Conservation (phyloP, 2,329 filamentous ascomycete genomes). For the Aspergillus awamori region DNA sequence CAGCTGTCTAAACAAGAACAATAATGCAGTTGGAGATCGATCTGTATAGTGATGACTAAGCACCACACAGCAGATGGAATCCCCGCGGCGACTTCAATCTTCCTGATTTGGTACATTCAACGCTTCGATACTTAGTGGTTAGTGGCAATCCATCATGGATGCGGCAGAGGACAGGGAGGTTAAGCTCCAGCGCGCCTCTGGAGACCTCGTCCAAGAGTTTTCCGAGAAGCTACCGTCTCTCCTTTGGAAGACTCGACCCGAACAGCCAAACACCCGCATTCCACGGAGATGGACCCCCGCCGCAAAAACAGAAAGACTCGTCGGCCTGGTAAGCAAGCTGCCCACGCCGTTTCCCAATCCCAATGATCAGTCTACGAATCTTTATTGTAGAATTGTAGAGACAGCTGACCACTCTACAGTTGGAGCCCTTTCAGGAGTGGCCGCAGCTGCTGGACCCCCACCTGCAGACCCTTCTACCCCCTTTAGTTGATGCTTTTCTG, state of each 20-base stretch:
- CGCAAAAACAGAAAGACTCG: constrained; percentile 43
- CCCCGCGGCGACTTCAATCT: constrained; percentile 1
- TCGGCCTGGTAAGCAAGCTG: constrained; percentile 40
- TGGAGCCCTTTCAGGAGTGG: constrained; percentile 93
- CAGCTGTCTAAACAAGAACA: too few relatives aligned
- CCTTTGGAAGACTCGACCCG: constrained; percentile 40
- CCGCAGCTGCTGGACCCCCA: constrained; percentile 89
- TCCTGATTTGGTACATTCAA: not conserved
- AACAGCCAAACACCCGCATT: constrained; percentile 29
- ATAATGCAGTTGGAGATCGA: not conserved
- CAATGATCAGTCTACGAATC: constrained; percentile 8
- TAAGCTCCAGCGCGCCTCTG: constrained; percentile 51
- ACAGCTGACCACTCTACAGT: constrained; percentile 37
- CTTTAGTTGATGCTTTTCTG: constrained; percentile 75
- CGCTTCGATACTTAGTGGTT: not conserved
- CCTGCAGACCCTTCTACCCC: constrained; percentile 73
- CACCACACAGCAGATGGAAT: not conserved
- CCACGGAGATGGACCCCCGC: constrained; percentile 44
- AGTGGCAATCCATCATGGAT: constrained; percentile 41
- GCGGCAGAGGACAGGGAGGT: constrained; percentile 48
- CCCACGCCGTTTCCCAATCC: constrained; percentile 3
- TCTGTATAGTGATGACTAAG: not conserved
- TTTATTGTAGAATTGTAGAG: constrained; percentile 1
- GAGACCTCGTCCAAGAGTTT: constrained; percentile 47
- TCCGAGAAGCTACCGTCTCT: constrained; percentile 46